Conservation (phyloP, 208 protist genomes). For the Trypanosoma theileri region DNA sequence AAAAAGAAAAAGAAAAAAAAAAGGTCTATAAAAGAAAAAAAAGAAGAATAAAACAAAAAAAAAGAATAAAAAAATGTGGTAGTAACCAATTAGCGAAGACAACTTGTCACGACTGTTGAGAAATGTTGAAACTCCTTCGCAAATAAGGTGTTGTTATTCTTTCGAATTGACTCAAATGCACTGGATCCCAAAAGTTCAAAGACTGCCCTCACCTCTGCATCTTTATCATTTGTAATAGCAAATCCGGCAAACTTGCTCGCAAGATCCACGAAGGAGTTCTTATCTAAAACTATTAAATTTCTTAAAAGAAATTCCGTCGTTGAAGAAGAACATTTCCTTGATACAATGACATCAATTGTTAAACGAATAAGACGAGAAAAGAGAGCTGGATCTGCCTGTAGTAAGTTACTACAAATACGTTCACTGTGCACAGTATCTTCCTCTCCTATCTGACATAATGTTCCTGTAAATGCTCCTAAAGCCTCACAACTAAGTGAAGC, state of each 20-base stretch:
- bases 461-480: constrained; percentile 19
- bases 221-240: constrained; percentile 2
- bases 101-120: constrained; percentile 21
- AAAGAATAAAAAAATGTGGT: constrained; percentile 5
- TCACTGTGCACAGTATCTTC: constrained; percentile 8
- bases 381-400: constrained; percentile 12
- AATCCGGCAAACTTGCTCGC: constrained; percentile 13
- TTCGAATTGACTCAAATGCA: constrained; percentile 21
- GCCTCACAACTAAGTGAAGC: constrained; percentile 21
- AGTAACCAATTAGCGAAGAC: constrained; percentile 8
- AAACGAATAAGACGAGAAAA: constrained; percentile 22
- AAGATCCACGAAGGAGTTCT: constrained; percentile 12
- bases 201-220: constrained; percentile 18
- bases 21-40: background rate
- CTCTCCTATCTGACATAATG: constrained; percentile 9
- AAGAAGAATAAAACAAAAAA: background rate
- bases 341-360: constrained; percentile 21
- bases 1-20: constrained; percentile 6
- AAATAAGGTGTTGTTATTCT: constrained; percentile 25
- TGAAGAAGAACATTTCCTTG: constrained; percentile 10
- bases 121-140: constrained; percentile 29
- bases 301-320: constrained; percentile 1
- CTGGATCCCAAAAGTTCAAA: constrained; percentile 24
- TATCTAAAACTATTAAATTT: constrained; percentile 23
- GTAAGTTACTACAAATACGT: constrained; percentile 2